Evolutionary conservation across 2,329 filamentous ascomycete species (phyloP).

Genomic region (Penicillium fuscoglaucum): DNA sequence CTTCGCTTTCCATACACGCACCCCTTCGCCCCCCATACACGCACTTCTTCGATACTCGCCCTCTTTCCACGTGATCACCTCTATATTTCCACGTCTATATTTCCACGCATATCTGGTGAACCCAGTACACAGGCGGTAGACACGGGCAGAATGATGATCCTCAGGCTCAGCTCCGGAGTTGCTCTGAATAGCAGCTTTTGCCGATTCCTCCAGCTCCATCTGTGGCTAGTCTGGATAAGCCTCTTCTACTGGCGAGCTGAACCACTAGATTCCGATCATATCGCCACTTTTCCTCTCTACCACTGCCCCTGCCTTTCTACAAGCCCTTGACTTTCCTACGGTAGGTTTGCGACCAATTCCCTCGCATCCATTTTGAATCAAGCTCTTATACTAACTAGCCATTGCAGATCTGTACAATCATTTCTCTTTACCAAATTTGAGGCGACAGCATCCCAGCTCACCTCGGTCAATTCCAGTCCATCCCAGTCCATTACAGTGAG

Average conservation of each 20-base stretch:
- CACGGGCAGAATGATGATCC: constrained; percentile 28
- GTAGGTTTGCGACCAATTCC: constrained; percentile 8
- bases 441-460: not conserved
- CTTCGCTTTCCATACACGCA: too few relatives aligned
- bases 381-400: not conserved
- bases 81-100: not conserved
- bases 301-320: not conserved
- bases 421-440: not conserved
- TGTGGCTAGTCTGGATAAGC: not conserved
- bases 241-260: not conserved
- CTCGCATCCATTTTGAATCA: not conserved
- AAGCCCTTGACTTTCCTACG: not conserved
- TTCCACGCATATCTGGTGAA: not conserved
- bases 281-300: not conserved
- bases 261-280: not conserved
- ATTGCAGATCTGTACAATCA: not conserved
- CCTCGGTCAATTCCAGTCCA: not conserved
- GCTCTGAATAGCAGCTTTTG: constrained; percentile 3
- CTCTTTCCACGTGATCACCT: not conserved
- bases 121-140: not conserved
- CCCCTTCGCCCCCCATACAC: too few relatives aligned
- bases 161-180: constrained; percentile 4
- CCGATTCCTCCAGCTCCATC: not conserved
- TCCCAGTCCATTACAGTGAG: not conserved
- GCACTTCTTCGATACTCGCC: too few relatives aligned